A percentile compares a stretch with the other conserved stretches of the same genome.
Evolutionary conservation across 129 eudicot species (phyloP).

Genomic region (Gnaphalium uliginosum): DNA sequence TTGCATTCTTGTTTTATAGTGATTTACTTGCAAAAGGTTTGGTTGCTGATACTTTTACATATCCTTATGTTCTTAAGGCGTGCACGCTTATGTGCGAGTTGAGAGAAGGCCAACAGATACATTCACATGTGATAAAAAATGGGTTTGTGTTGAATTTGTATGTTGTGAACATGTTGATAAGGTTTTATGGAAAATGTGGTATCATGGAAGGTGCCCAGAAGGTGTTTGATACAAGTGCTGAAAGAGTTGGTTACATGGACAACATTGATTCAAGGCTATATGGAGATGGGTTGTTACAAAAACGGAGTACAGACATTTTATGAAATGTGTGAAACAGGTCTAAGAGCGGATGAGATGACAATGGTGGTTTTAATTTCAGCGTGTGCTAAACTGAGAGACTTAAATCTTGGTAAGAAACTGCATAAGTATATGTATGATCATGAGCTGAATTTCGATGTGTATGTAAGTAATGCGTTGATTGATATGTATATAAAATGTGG

Average conservation of each 20-base stretch:
- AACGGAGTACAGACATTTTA: constrained; percentile 42
- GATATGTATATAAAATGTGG: constrained; percentile 60
- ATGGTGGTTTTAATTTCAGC: constrained; percentile 52
- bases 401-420: constrained; percentile 42
- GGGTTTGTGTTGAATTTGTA: constrained; percentile 45
- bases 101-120: constrained; percentile 40
- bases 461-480: constrained; percentile 40
- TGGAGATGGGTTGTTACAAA: constrained; percentile 27
- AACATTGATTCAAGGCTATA: constrained; percentile 50
- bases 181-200: constrained; percentile 42
- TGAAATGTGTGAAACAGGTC: constrained; percentile 34
- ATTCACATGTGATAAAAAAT: constrained; percentile 35
- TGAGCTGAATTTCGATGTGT: constrained; percentile 41
- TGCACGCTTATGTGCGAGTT: constrained; percentile 25
- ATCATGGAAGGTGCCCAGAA: constrained; percentile 25
- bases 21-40: constrained; percentile 30
- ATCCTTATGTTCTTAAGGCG: constrained; percentile 45
- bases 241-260: constrained; percentile 56
- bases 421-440: constrained; percentile 37
- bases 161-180: constrained; percentile 44
- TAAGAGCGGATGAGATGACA: constrained; percentile 43
- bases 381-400: constrained; percentile 40
- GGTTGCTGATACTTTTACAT: constrained; percentile 39
- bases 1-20: constrained; percentile 15
- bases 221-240: constrained; percentile 43